Conservation (phyloP, 2,329 filamentous ascomycete genomes). For the Beauveria sp. region DNA sequence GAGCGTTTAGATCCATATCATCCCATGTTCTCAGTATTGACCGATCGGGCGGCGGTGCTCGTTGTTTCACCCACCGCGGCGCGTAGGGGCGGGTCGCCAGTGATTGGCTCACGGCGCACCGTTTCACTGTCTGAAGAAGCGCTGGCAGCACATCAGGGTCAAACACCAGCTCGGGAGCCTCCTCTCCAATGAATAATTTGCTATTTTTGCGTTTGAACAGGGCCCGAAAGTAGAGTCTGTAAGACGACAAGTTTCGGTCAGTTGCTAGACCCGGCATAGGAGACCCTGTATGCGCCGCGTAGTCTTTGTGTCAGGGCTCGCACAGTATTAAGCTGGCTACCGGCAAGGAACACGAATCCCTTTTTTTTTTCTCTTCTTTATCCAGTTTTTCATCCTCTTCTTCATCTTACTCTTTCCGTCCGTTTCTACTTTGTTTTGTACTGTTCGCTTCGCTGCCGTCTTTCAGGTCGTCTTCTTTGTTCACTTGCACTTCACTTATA, state of each 20-base stretch:
- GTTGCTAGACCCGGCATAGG: background rate
- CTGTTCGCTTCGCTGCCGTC: background rate
- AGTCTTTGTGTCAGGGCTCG: background rate
- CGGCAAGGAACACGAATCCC: background rate
- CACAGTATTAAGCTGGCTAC: background rate
- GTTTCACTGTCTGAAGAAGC: slow-evolving; percentile 4
- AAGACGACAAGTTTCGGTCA: background rate
- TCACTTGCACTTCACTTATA: slow-evolving; percentile 8
- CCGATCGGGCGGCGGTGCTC: background rate
- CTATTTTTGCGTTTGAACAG: background rate
- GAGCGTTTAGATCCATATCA: background rate
- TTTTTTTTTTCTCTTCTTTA: background rate
- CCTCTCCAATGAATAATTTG: background rate
- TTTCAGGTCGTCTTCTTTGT: background rate
- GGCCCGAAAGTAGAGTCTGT: background rate
- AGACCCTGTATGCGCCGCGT: background rate
- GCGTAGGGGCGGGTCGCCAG: background rate
- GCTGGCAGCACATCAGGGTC: slow-evolving; percentile 2
- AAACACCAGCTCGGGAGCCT: background rate
- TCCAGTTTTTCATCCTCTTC: background rate
- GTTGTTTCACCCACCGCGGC: slow-evolving; percentile 7
- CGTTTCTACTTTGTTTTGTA: background rate
- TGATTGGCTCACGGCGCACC: slow-evolving; percentile 6
- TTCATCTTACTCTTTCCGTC: background rate
- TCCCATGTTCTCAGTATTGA: background rate